Evolutionary conservation across 1,284 basidiomycete genomes (phyloP).

Genomic region (Pulchroboletus neoregius): DNA sequence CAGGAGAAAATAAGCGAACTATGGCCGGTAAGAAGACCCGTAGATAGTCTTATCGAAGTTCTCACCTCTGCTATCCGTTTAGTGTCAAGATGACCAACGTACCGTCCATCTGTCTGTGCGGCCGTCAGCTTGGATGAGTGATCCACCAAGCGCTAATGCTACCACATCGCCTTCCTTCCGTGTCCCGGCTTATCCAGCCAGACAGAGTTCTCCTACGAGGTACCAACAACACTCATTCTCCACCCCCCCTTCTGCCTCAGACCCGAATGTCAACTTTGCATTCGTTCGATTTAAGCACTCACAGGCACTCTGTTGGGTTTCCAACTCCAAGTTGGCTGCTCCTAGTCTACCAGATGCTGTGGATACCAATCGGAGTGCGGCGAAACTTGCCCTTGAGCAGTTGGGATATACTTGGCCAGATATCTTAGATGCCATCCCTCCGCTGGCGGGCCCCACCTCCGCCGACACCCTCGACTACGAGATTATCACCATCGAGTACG

Average conservation of each 20-base stretch:
- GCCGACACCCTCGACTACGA: constrained; percentile 59
- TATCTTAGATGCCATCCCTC: constrained; percentile 51
- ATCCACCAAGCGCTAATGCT: constrained; percentile 39
- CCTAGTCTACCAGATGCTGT: constrained; percentile 9
- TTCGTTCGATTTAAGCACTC: constrained; percentile 47
- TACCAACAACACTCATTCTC: constrained; percentile 7
- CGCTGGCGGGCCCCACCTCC: constrained; percentile 23
- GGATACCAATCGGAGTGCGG: constrained; percentile 10
- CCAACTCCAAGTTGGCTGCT: constrained; percentile 19
- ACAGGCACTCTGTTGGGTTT: constrained; percentile 44
- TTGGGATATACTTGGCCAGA: constrained; percentile 62
- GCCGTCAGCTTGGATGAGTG: constrained; percentile 64
- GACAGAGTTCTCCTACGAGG: background rate
- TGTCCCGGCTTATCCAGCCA: background rate
- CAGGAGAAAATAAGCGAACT: constrained; percentile 60
- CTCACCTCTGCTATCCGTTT: constrained; percentile 9
- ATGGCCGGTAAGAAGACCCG: constrained; percentile 56
- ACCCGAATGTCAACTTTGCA: constrained; percentile 26
- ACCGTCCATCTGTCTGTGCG: constrained; percentile 72
- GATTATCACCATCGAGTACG: constrained; percentile 50
- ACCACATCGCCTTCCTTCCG: constrained; percentile 8
- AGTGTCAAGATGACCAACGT: constrained; percentile 56
- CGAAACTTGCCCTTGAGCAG: constrained; percentile 33
- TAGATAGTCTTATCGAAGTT: constrained; percentile 6
- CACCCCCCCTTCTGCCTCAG: background rate